phyloP scores from a whole-genome alignment of 2,329 filamentous ascomycete species.

The Hymenotorrendiella dingleyae region DNA sequence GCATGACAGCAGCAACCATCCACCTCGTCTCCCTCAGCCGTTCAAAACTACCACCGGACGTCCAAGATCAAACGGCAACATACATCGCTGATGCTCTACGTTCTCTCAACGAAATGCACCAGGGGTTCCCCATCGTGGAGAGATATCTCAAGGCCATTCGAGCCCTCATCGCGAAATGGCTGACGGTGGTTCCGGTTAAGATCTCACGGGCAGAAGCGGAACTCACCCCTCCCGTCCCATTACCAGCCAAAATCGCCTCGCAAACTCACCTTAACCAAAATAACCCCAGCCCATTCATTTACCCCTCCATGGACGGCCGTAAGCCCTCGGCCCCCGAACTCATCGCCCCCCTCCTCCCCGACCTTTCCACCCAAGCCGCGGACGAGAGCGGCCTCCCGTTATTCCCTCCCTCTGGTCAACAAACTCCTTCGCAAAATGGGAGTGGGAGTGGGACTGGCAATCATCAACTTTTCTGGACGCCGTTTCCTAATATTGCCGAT shows the following conservation, averaged over 20 bases:
- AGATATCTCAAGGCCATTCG: constrained; percentile 8
- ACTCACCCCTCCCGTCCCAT: too few relatives aligned
- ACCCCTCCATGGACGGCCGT: background rate
- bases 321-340: constrained; percentile 5
- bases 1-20: constrained; percentile 18
- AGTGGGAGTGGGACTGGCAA: background rate
- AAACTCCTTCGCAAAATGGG: too few relatives aligned
- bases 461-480: constrained; percentile 14
- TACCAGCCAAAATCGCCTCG: background rate
- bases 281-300: background rate
- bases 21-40: constrained; percentile 13
- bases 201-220: too few relatives aligned
- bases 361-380: background rate
- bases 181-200: too few relatives aligned
- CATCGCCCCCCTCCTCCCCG: background rate
- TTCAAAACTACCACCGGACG: background rate
- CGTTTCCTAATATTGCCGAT: constrained; percentile 12
- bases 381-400: background rate
- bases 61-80: constrained; percentile 2
- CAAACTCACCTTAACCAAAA: too few relatives aligned
- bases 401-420: background rate
- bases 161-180: constrained; percentile 11
- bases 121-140: constrained; percentile 4
- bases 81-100: constrained; percentile 9
- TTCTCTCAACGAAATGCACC: constrained; percentile 8